phyloP scores from a whole-genome alignment of 2,329 filamentous ascomycete species.

The Aspergillus vadensis region DNA sequence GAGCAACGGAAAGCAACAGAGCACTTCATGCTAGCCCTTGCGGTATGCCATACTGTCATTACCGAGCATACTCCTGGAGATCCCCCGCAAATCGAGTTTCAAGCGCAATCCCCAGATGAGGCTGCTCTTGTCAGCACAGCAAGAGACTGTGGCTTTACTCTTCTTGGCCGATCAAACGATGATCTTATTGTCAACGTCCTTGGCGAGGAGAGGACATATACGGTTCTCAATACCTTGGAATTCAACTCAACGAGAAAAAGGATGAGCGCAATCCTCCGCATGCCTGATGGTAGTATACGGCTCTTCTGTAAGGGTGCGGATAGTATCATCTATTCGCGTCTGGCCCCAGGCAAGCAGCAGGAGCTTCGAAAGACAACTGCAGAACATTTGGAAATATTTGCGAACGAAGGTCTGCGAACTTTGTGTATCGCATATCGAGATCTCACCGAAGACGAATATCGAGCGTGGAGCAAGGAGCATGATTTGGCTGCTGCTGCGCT shows the following conservation, averaged over 20 bases:
- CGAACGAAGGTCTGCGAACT: slow-evolving; percentile 89
- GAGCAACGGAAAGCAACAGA: slow-evolving; percentile 78
- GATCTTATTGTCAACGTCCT: slow-evolving; percentile 84
- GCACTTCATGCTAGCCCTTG: slow-evolving; percentile 90
- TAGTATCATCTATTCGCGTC: slow-evolving; percentile 91
- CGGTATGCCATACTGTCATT: slow-evolving; percentile 96
- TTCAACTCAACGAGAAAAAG: slow-evolving; percentile 97
- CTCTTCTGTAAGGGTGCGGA: slow-evolving; percentile 98
- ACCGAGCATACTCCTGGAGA: slow-evolving; percentile 89
- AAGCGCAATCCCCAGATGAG: slow-evolving; percentile 95
- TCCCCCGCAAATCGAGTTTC: slow-evolving; percentile 87
- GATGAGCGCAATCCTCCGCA: slow-evolving; percentile 95
- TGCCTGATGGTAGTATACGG: slow-evolving; percentile 87
- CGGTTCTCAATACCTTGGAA: slow-evolving; percentile 89
- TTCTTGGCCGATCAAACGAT: slow-evolving; percentile 76
- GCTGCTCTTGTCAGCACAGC: slow-evolving; percentile 92
- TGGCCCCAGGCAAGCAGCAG: slow-evolving; percentile 81
- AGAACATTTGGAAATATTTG: slow-evolving; percentile 95
- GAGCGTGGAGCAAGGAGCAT: slow-evolving; percentile 80
- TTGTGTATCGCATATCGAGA: slow-evolving; percentile 88
- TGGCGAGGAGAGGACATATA: slow-evolving; percentile 81
- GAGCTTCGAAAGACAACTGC: slow-evolving; percentile 82
- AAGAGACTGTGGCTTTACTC: slow-evolving; percentile 91
- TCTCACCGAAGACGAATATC: slow-evolving; percentile 79
- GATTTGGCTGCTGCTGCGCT: slow-evolving; percentile 83